Evolutionary conservation across 768 basidiomycete species (phyloP).

Genomic region (Gelatoporia subvermispora): DNA sequence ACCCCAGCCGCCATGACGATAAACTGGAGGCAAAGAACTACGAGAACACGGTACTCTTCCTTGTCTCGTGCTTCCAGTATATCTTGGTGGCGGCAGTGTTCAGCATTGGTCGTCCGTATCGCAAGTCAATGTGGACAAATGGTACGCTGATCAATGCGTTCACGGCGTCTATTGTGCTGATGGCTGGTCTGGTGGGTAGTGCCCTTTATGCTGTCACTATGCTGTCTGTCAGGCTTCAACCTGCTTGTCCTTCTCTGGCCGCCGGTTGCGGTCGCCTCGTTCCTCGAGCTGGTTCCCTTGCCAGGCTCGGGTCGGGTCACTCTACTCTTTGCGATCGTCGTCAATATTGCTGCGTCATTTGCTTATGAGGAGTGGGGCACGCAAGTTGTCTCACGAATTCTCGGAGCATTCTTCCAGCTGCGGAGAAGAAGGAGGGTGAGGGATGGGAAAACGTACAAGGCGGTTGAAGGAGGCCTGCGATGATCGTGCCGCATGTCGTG

Average conservation of each 20-base stretch:
- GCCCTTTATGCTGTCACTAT: constrained; percentile 77
- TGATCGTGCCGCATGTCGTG: constrained; percentile 2
- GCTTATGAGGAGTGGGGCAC: constrained; percentile 76
- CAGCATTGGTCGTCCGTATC: constrained; percentile 95
- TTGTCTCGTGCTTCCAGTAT: constrained; percentile 98
- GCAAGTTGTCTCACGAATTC: constrained; percentile 46
- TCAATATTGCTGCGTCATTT: constrained; percentile 70
- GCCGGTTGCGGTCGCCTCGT: constrained; percentile 45
- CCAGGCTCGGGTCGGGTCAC: constrained; percentile 63
- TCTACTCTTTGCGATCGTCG: constrained; percentile 59
- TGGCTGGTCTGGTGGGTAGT: constrained; percentile 36
- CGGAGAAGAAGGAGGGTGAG: constrained; percentile 43
- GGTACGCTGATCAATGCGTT: constrained; percentile 37
- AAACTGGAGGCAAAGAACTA: constrained; percentile 82
- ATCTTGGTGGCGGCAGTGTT: constrained; percentile 95
- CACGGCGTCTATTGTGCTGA: background rate
- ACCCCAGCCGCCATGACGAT: constrained; percentile 46
- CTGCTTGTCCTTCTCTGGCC: constrained; percentile 73
- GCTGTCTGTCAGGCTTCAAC: constrained; percentile 66
- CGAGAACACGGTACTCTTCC: constrained; percentile 89
- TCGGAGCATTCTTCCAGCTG: constrained; percentile 44
- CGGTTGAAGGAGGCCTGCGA: constrained; percentile 70
- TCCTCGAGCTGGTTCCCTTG: constrained; percentile 76
- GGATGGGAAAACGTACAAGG: constrained; percentile 80
- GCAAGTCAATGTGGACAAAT: constrained; percentile 93